A percentile compares a stretch with the other conserved stretches of the same genome.
phyloP scores from a whole-genome alignment of 371 early-diverging fungal genomes.

The Circinella umbellata region DNA sequence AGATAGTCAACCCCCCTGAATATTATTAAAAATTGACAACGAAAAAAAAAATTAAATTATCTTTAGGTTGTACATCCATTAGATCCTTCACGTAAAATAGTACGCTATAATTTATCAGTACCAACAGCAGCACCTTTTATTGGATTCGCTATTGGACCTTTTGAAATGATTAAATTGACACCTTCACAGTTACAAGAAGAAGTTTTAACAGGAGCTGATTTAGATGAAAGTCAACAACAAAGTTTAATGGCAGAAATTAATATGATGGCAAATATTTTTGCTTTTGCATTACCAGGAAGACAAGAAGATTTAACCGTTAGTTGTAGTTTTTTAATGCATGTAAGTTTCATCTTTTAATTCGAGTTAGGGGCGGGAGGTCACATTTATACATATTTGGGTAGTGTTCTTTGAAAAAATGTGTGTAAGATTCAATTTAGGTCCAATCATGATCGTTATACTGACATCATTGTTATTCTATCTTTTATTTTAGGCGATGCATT shows the following conservation, averaged over 20 bases:
- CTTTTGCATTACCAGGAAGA: constrained; percentile 66
- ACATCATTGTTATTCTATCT: not conserved
- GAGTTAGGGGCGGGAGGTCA: too few relatives aligned
- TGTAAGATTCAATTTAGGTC: not conserved
- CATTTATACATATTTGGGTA: too few relatives aligned
- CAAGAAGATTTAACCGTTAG: constrained; percentile 65
- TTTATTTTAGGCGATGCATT: constrained; percentile 70
- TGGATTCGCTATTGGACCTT: constrained; percentile 78
- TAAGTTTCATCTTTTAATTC: constrained; percentile 32
- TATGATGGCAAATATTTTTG: constrained; percentile 71
- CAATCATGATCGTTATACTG: constrained; percentile 6
- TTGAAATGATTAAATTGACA: constrained; percentile 58
- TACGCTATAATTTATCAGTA: constrained; percentile 63
- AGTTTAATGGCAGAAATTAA: constrained; percentile 52
- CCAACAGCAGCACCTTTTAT: constrained; percentile 75
- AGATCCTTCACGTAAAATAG: constrained; percentile 60
- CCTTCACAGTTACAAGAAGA: constrained; percentile 49
- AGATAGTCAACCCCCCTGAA: not conserved
- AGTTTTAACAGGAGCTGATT: constrained; percentile 49
- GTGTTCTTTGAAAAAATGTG: too few relatives aligned
- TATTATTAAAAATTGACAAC: constrained; percentile 5
- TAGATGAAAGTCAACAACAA: constrained; percentile 55
- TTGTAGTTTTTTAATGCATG: constrained; percentile 70
- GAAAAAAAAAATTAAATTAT: not conserved
- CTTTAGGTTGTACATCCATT: constrained; percentile 62